phyloP scores from a whole-genome alignment of 1,284 basidiomycete genomes.

The Cryptococcus neoformans region DNA sequence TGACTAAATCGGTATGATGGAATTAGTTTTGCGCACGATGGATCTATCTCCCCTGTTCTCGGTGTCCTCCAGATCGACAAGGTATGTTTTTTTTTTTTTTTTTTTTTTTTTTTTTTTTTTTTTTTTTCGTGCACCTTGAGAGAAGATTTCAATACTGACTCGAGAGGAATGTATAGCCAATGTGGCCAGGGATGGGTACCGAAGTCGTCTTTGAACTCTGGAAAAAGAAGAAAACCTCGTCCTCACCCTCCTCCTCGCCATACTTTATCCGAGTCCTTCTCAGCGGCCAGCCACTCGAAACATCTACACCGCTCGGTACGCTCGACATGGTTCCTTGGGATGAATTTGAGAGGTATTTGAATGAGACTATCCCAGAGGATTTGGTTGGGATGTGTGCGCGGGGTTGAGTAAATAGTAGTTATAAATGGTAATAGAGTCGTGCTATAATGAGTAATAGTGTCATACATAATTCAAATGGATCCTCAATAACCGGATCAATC shows the following conservation, averaged over 20 bases:
- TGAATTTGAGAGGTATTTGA: no score
- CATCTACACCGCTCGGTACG: constrained; percentile 17
- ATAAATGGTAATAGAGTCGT: no score
- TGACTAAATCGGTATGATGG: background rate
- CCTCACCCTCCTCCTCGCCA: background rate
- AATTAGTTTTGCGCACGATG: constrained; percentile 40
- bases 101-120: no score
- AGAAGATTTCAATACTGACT: background rate
- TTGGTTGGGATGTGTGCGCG: no score
- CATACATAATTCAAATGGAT: no score
- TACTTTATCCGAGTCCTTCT: constrained; percentile 27
- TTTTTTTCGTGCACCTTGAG: no score
- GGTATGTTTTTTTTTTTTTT: background rate
- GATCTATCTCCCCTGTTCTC: constrained; percentile 33
- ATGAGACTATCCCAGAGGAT: no score
- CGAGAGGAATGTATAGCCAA: constrained; percentile 10
- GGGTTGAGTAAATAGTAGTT: no score
- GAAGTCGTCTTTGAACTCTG: constrained; percentile 43
- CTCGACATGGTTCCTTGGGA: no score
- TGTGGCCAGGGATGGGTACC: constrained; percentile 44
- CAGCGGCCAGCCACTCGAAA: constrained; percentile 29
- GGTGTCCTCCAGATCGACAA: constrained; percentile 35
- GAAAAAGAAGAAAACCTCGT: constrained; percentile 8
- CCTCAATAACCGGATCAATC: no score
- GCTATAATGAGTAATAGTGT: no score